Evolutionary conservation across 2,329 filamentous ascomycete species (phyloP), one percentile per base, ranked within the genome.

Genomic region (Ambrosiella xylebori): DNA sequence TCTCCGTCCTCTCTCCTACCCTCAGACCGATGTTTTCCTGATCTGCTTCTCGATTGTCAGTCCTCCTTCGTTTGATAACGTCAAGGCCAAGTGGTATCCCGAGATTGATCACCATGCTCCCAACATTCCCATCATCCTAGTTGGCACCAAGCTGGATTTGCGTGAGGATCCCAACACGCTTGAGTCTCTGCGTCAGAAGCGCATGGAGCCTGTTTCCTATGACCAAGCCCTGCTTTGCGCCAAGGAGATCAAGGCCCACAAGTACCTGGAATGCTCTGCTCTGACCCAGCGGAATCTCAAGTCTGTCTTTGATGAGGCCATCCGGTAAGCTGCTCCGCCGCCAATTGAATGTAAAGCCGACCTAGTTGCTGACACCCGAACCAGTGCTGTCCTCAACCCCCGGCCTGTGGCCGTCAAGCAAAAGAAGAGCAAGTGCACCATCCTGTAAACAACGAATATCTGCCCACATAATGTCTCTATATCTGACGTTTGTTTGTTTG

Each of bases 41-140:
- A 96, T 97, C 70, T 97, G 91, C 75, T 97, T 97, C 74, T 96
- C 90, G 64, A 94, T 97, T 68, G 90, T 96, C 73, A 94, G 87
- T 81, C 91, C 91, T 54, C 88, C 93, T 19, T 96, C 91, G 38
- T 97, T 96, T 68, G 93, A 97, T 74, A 98, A 98, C 81, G 91
- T 98, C 69, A 93, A 89, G 75, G 90, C 90, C 61, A 98, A 97
- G 89, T 97, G 91, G 91, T 91, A 85, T 72, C 91, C 93, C 59
- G 91, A 98, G 71, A 97, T 97, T 68, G 88, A 94, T 66, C 91
- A 97, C 67, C 91, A 97, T 70, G 91, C 91, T 27, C 93, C 91
- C 40, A 87, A 86, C 68, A 90, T 96, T 57, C 91, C 91, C 60
- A 95, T 97, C 71, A 95, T 97, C 68, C 81, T 97, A 55, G 93